Base-by-base conservation (phyloP, 2,329 filamentous ascomycete genomes). In the Graphium sp. region DNA sequence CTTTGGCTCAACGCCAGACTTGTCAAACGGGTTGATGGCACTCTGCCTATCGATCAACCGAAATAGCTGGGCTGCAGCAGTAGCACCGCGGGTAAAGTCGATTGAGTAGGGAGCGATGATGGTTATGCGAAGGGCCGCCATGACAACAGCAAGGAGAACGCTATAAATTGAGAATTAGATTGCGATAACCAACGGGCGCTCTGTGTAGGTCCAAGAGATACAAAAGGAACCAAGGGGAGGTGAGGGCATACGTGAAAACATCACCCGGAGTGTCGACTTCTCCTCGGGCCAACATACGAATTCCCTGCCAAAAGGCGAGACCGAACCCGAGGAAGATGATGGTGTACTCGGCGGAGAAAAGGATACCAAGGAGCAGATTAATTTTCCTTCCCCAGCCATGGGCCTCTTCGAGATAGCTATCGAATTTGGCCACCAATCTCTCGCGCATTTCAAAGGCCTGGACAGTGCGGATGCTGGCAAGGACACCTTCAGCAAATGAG, bases 241-340 rank as follows among this genome's bases (percentile, higher is more conserved):
- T 7, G 5, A 8, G 7, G 16, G 45, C 47, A 43, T 35, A 58
- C 50, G 56, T 62, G 17, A 64, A 52, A 7, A 65, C 52, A 2
- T 50, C 53, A 3, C 61, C 60, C 0, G 55, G 45, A n/a, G 56
- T 38, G 0, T 39, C 25, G 15, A 64, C 57, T 35, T 64, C 58
- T 2, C 58, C 59, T 1, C 39, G 40, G 4, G 49, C 37, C 24
- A 54, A 57, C 52, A 65, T 58, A 24, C 47, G 43, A 34, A 63
- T 50, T 0, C 61, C 62, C 33, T 64, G 56, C 60, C 61, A 66
- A 32, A 66, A 66, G 0, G 58, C 57, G 4, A 66, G 44, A 1
- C 48, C 57, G 34, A 60, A 61, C 5, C 56, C 58, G 4, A 52
- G 43, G 35, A 57, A 61, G 13, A 64, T 52, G 32, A 53, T 56